A percentile compares a stretch with the other conserved stretches of the same genome.
Conservation (phyloP, 2,329 filamentous ascomycete genomes). For the Monilinia vaccinii-corymbosi region DNA sequence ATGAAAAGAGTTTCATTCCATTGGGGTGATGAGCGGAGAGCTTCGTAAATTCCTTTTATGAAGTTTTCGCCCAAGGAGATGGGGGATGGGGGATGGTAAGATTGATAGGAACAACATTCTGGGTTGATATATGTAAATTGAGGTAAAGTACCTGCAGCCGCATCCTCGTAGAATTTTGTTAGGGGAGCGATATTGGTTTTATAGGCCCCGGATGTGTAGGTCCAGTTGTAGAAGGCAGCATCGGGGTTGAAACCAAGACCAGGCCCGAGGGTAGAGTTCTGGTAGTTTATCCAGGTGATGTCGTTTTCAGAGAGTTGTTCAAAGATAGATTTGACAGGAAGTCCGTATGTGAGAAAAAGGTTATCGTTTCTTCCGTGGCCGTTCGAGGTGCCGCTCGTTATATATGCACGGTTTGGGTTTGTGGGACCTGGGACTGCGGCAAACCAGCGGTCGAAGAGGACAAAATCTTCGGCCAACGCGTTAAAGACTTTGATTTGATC, state of each 20-base stretch:
- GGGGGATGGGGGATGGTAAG: conserved; percentile 37
- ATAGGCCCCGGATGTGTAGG: conserved; percentile 29
- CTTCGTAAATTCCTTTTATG: conserved; percentile 38
- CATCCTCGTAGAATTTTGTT: conserved; percentile 37
- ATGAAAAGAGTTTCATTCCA: conserved; percentile 40
- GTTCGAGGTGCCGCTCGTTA: conserved; percentile 34
- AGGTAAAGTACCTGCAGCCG: conserved; percentile 35
- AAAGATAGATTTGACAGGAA: conserved; percentile 34
- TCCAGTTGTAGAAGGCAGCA: conserved; percentile 37
- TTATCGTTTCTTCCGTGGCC: conserved; percentile 33
- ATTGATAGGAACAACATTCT: conserved; percentile 41
- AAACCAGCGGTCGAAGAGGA: conserved; percentile 38
- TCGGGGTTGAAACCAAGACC: conserved; percentile 34
- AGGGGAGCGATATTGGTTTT: conserved; percentile 32
- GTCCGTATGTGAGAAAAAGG: conserved; percentile 28
- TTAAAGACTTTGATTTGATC: conserved; percentile 35
- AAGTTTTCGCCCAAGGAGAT: conserved; percentile 37
- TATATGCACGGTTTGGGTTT: conserved; percentile 27
- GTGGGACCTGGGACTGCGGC: conserved; percentile 34
- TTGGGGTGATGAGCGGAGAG: conserved; percentile 35
- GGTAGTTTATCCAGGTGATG: conserved; percentile 39
- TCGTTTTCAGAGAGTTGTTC: conserved; percentile 33
- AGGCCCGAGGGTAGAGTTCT: conserved; percentile 32
- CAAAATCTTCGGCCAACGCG: conserved; percentile 35
- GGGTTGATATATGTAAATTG: conserved; percentile 41